Evolutionary conservation across 495 filamentous ascomycete genomes (phyloP), one percentile per base, ranked within the genome.

Genomic region (Podospora conica): DNA sequence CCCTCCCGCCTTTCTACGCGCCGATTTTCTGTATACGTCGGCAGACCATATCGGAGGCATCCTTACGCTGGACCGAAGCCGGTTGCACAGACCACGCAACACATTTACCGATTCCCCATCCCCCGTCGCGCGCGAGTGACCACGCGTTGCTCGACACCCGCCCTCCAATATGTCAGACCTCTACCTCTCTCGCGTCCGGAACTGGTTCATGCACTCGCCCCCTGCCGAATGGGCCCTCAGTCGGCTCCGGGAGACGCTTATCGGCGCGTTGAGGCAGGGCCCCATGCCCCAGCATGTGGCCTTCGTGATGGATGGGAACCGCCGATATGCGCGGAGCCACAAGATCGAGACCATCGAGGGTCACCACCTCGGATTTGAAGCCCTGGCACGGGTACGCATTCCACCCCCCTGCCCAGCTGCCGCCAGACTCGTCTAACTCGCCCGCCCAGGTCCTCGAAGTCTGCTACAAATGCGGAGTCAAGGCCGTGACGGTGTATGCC

Each of bases 291-390:
- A 89, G 68, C 95, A 98, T 86, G 86, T 98, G 61, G 95, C 95
- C 8, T 98, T 98, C 72, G 93, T 97, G 64, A 98, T 98, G 96
- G 95, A 98, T 76, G 95, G 95, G 48, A 98, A 98, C 75, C 81
- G 95, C 59, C 87, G 95, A 22, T 98, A 95, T 77, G 95, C 95
- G 1, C 83, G 91, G 59, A 88, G 82, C 58, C 91, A 94, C 79
- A 87, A 94, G 58, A 96, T 98, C 72, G 95, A 98, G 83, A 96
- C 93, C 0, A 89, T 97, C 48, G 93, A 98, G 78, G 95, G 95
- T n/a, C 95, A 98, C 75, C 91, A 95, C 72, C 77, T 97, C 68
- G 95, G 95, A 8, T 98, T 98, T 71, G 95, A 98, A 78, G 93
- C 95, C 22, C 81, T 98, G 53, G 96, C 93, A 53, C 85, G 87